phyloP scores from a whole-genome alignment of 2,329 filamentous ascomycete genomes.

The Hypoxylon sp. region DNA sequence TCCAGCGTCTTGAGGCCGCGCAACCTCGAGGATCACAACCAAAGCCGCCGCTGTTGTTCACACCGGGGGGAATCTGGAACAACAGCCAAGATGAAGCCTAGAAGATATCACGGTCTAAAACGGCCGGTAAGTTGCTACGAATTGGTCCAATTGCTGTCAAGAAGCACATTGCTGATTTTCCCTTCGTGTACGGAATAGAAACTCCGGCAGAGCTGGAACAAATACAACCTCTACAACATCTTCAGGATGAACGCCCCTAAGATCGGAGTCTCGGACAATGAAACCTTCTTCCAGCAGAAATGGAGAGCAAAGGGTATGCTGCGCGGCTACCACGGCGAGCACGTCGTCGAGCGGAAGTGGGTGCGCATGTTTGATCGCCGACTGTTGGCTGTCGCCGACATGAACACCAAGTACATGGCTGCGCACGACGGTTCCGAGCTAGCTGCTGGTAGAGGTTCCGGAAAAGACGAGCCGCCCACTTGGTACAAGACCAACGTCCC shows the following conservation, averaged over 20 bases:
- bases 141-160: slow-evolving; percentile 20
- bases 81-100: slow-evolving; percentile 64
- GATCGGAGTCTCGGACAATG: slow-evolving; percentile 54
- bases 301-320: slow-evolving; percentile 89
- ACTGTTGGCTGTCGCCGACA: slow-evolving; percentile 84
- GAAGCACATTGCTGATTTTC: slow-evolving; percentile 10
- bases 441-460: slow-evolving; percentile 86
- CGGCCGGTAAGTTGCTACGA: slow-evolving; percentile 67
- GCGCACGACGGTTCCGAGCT: slow-evolving; percentile 83
- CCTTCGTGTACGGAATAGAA: slow-evolving; percentile 72
- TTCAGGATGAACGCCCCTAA: slow-evolving; percentile 63
- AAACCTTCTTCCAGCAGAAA: slow-evolving; percentile 98
- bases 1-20: slow-evolving; percentile 12
- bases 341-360: slow-evolving; percentile 94
- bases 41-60: slow-evolving; percentile 29
- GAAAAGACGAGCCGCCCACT: slow-evolving; percentile 60
- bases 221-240: slow-evolving; percentile 96
- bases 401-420: slow-evolving; percentile 85
- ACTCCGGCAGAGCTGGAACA: slow-evolving; percentile 96
- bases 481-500: background rate
- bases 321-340: slow-evolving; percentile 93
- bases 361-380: slow-evolving; percentile 89
- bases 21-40: slow-evolving; percentile 15
- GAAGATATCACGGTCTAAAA: slow-evolving; percentile 76
- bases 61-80: slow-evolving; percentile 29